Evolutionary conservation across 2,329 filamentous ascomycete species (phyloP), one percentile per base, ranked within the genome.

Genomic region (Huntiella abstrusa): DNA sequence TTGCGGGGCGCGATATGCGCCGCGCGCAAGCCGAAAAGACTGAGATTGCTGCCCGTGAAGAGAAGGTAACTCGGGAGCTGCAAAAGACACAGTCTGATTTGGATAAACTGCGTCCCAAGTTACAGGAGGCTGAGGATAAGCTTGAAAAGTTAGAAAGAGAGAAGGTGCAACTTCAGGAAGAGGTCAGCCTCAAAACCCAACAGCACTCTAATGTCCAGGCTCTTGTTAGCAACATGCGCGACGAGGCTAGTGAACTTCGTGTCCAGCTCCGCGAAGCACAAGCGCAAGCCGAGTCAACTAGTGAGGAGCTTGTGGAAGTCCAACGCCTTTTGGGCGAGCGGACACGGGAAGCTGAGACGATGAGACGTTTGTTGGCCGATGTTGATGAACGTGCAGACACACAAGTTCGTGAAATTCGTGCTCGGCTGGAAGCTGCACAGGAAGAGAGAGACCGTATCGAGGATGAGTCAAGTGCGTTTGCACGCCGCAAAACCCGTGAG

Each of bases 371-470:
- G 50, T 67, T 98, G 10, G 79, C 80, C 12, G 88, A 96, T 53
- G 83, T 87, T 6, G 85, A 96, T 59, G 75, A 81, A 50, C 73
- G 83, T 7, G 78, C 87, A 1, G 87, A 96, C 53, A 68, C 68
- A 50, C 83, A 85, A 56, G 74, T 93, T 13, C 77, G 84, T 22
- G 88, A 96, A 53, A 91, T 94, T 77, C 80, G 84, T 46, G 77
- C 84, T 49, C 77, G 81, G 2, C 80, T 96, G 70, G 88, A 96
- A 56, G 70, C 83, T 1, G 87, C 87, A 0, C 72, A 93, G n/a
- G 87, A 95, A 59, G 91, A 98, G 60, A 76, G 91, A 13, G 91
- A 98, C 58, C 77, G 85, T 2, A 79, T 86, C 2, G 88, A 98
- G 61, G 87, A 96, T 52, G 87, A 96, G 62, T 78, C 85, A 2